These are phyloP conservation scores for Solanum hybrid DNA, from an alignment of 305 asterid species.

Conservation along the genomic window DNA sequence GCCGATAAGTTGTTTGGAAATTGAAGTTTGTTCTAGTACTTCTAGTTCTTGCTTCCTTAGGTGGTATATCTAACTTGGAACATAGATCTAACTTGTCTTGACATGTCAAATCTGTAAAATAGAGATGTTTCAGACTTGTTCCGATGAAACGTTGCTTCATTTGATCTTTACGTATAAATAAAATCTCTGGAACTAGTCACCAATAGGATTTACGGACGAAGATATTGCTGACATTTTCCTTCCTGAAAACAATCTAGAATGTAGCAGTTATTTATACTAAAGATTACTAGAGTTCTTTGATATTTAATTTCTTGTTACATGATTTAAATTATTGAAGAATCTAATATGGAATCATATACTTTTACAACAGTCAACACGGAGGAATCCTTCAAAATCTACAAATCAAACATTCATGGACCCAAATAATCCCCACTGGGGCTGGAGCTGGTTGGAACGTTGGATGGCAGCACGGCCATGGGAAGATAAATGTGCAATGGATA, in stretches of 20 bases:
- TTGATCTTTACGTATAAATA: neutral
- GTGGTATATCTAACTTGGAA: neutral
- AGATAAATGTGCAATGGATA: constrained; percentile 28
- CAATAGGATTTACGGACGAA: neutral
- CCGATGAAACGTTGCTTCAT: neutral
- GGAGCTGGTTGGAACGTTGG: constrained; percentile 96
- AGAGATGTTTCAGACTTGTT: neutral
- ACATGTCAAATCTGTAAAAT: neutral
- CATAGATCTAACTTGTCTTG: neutral
- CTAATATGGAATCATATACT: constrained; percentile 4
- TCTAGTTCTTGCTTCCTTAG: neutral
- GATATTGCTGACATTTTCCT: neutral
- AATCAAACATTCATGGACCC: constrained; percentile 74
- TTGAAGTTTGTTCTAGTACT: neutral
- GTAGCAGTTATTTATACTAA: neutral
- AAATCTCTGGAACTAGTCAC: neutral
- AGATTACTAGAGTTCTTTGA: neutral
- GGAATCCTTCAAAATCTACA: constrained; percentile 38
- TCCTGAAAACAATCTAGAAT: neutral
- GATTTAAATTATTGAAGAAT: neutral
- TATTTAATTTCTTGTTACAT: neutral
- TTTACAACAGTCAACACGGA: constrained; percentile 57
- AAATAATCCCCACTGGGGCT: constrained; percentile 81
- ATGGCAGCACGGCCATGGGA: constrained; percentile 81
- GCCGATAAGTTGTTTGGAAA: neutral